Percentiles rank a stretch among this genome's conserved stretches.
Evolutionary conservation across 257 asterid species (phyloP).

Genomic region (Solanum chmielewskii): DNA sequence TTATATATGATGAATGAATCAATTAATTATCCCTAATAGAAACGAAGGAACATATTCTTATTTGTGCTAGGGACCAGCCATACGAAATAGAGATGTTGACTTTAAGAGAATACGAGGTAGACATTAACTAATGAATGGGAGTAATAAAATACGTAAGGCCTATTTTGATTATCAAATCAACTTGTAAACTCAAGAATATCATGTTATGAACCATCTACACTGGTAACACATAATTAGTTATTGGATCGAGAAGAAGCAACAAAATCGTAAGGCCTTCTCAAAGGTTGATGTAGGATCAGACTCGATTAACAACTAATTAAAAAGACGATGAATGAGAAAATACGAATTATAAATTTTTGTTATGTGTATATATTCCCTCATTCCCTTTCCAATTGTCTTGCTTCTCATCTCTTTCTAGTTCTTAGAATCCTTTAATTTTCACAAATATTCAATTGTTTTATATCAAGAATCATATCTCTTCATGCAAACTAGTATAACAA

Average conservation of each 20-base stretch:
- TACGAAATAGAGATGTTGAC: neutral
- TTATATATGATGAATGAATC: neutral
- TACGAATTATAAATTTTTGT: too few relatives aligned
- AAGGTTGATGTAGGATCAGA: too few relatives aligned
- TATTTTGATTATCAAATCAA: neutral
- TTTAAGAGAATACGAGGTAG: neutral
- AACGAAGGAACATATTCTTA: neutral
- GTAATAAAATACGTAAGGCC: neutral
- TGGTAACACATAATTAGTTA: too few relatives aligned
- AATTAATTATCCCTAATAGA: neutral
- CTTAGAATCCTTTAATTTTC: neutral
- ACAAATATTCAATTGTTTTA: neutral
- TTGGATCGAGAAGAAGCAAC: too few relatives aligned
- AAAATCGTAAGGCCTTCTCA: too few relatives aligned
- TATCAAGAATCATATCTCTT: neutral
- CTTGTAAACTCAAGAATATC: neutral
- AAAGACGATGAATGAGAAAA: too few relatives aligned
- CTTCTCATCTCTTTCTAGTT: too few relatives aligned
- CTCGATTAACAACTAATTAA: too few relatives aligned
- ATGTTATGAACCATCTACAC: too few relatives aligned
- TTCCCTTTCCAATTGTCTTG: too few relatives aligned
- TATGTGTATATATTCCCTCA: too few relatives aligned
- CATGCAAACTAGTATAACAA: neutral
- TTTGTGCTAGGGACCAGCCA: neutral
- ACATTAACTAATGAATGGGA: neutral